phyloP scores from a whole-genome alignment of 192 early-diverging fungal species.

The Oehlia diaphana region DNA sequence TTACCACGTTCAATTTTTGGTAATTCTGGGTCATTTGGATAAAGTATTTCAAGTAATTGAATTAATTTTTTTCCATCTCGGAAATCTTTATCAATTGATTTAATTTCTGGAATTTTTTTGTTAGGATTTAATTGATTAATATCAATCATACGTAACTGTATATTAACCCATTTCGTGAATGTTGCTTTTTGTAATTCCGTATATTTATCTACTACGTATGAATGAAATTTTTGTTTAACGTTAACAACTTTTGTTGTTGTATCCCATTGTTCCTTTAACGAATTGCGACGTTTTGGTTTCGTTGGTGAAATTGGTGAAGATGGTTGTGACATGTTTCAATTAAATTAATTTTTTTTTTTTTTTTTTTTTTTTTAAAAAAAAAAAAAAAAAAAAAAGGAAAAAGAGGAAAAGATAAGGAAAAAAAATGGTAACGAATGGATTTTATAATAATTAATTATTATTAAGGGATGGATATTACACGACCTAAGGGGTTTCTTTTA shows the following conservation, averaged over 20 bases:
- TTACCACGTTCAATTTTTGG: slow-evolving; percentile 28
- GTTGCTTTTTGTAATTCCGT: slow-evolving; percentile 20
- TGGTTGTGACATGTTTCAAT: background rate
- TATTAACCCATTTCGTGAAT: slow-evolving; percentile 28
- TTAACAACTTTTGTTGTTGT: slow-evolving; percentile 25
- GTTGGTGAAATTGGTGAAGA: background rate
- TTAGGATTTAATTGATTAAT: background rate
- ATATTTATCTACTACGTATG: slow-evolving; percentile 3
- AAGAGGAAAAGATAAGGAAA: background rate
- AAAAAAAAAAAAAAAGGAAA: background rate
- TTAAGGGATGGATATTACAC: too few species aligned
- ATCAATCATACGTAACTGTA: slow-evolving; percentile 21
- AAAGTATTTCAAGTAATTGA: slow-evolving; percentile 11
- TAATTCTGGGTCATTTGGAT: slow-evolving; percentile 8
- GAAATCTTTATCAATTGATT: slow-evolving; percentile 26
- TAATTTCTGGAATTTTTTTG: slow-evolving; percentile 23
- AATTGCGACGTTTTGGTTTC: slow-evolving; percentile 19
- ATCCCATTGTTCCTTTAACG: slow-evolving; percentile 24
- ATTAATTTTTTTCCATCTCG: slow-evolving; percentile 26
- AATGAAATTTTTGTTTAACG: slow-evolving; percentile 20
- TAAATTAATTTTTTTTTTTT: background rate
- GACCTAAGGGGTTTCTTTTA: too few species aligned
- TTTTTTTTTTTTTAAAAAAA: background rate
- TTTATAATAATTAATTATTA: too few species aligned
- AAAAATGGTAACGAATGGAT: too few species aligned